These are phyloP conservation scores for Trebouxia sp. DNA, from an alignment of 139 green algal genomes.

Conservation along the genomic window DNA sequence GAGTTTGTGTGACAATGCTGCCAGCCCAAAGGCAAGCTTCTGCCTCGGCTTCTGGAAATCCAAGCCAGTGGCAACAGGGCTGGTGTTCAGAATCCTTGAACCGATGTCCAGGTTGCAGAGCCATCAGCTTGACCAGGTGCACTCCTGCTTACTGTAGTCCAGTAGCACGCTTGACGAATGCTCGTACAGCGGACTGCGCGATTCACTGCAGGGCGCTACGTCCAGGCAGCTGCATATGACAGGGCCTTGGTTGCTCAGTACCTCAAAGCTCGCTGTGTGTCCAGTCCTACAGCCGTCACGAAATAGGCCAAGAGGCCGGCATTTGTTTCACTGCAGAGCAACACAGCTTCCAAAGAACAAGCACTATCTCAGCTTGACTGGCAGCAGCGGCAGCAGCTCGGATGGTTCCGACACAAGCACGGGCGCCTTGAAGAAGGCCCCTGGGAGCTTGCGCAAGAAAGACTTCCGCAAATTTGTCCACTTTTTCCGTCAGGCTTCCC, in stretches of 20 bases:
- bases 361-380: background rate
- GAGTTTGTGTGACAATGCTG: too few species aligned
- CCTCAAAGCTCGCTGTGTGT: background rate
- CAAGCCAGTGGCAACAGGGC: too few species aligned
- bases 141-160: too few species aligned
- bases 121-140: too few species aligned
- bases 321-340: too few species aligned
- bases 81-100: too few species aligned
- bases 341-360: too few species aligned
- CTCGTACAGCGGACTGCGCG: background rate
- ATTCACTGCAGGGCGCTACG: background rate
- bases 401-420: conserved; percentile 17
- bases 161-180: conserved; percentile 23
- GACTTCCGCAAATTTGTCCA: conserved; percentile 49
- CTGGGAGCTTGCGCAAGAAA: conserved; percentile 6
- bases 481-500: conserved; percentile 78
- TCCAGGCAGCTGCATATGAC: conserved; percentile 14
- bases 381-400: conserved; percentile 11
- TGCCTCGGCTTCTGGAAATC: too few species aligned
- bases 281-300: background rate
- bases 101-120: too few species aligned
- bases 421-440: background rate
- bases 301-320: too few species aligned
- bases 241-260: background rate
- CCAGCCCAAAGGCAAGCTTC: too few species aligned